These are phyloP conservation scores for Penicillium aurantiogriseum DNA, from an alignment of 2,329 filamentous ascomycete species.

Conservation along the genomic window DNA sequence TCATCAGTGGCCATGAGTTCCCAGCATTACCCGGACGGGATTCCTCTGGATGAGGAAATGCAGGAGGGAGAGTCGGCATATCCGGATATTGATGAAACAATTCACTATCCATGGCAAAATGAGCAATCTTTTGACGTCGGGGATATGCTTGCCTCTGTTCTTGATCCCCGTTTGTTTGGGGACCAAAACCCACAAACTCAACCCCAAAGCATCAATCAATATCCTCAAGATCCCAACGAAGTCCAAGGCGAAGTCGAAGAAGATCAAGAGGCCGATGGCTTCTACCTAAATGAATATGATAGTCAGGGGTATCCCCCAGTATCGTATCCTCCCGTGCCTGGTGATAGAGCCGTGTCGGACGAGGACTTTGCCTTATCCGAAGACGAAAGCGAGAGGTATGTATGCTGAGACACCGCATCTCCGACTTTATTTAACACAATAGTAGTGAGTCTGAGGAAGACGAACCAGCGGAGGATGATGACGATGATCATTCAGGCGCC, in stretches of 20 bases:
- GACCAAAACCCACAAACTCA: slow-evolving; percentile 19
- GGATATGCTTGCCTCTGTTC: slow-evolving; percentile 24
- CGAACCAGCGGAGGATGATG: slow-evolving; percentile 23
- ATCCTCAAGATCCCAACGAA: background rate
- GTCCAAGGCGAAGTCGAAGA: slow-evolving; percentile 8
- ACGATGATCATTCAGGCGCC: slow-evolving; percentile 24
- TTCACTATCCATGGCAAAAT: slow-evolving; percentile 36
- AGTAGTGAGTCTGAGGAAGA: slow-evolving; percentile 28
- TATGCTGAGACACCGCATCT: background rate
- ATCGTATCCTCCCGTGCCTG: slow-evolving; percentile 7
- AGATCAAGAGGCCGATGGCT: slow-evolving; percentile 14
- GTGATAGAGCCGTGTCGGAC: slow-evolving; percentile 23
- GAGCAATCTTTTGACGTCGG: slow-evolving; percentile 14
- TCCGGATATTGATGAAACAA: slow-evolving; percentile 34
- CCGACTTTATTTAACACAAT: slow-evolving; percentile 8
- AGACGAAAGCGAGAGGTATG: slow-evolving; percentile 30
- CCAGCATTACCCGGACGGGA: slow-evolving; percentile 15
- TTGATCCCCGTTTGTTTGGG: slow-evolving; percentile 37
- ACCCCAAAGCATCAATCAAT: slow-evolving; percentile 4
- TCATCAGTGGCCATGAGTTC: slow-evolving; percentile 14
- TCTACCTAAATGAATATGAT: slow-evolving; percentile 18
- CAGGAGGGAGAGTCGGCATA: slow-evolving; percentile 27
- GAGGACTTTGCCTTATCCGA: slow-evolving; percentile 26
- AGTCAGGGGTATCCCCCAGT: background rate
- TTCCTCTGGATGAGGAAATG: slow-evolving; percentile 18